phyloP scores from a whole-genome alignment of 164 flowering plant genomes.

The Litsea cubeba region DNA sequence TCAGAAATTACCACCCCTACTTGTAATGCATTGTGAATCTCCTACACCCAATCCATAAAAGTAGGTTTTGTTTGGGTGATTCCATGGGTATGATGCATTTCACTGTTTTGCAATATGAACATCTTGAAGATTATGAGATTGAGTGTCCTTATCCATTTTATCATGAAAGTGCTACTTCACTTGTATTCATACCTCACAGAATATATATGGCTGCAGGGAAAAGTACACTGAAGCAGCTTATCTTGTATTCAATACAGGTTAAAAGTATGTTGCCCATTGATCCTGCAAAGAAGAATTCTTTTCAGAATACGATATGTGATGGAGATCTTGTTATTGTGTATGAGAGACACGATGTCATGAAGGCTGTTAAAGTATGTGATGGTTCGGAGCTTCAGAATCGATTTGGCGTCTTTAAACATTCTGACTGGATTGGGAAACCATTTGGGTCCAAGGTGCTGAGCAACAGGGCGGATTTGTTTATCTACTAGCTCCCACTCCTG shows the following conservation, averaged over 20 bases:
- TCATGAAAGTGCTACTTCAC: neutral
- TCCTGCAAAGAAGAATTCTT: conserved; percentile 41
- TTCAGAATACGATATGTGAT: conserved; percentile 43
- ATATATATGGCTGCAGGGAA: neutral
- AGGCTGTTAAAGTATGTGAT: conserved; percentile 62
- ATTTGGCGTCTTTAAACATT: conserved; percentile 75
- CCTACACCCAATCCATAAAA: too few relatives aligned
- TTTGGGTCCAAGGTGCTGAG: conserved; percentile 81
- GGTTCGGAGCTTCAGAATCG: conserved; percentile 70
- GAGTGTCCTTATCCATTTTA: neutral
- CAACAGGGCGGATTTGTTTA: conserved; percentile 73
- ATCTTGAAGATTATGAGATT: too few relatives aligned
- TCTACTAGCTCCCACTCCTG: conserved; percentile 86
- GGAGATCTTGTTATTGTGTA: conserved; percentile 85
- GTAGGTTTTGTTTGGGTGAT: too few relatives aligned
- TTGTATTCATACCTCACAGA: neutral
- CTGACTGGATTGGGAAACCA: conserved; percentile 85
- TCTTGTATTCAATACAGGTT: neutral
- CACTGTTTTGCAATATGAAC: too few relatives aligned
- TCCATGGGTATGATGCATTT: too few relatives aligned
- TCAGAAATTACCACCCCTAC: too few relatives aligned
- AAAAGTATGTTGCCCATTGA: conserved; percentile 41
- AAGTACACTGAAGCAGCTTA: neutral
- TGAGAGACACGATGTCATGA: conserved; percentile 77
- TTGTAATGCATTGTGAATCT: too few relatives aligned